Base-by-base conservation (phyloP, 202 grass and related monocot species). In the Bolboschoenoplectus hybrid region DNA sequence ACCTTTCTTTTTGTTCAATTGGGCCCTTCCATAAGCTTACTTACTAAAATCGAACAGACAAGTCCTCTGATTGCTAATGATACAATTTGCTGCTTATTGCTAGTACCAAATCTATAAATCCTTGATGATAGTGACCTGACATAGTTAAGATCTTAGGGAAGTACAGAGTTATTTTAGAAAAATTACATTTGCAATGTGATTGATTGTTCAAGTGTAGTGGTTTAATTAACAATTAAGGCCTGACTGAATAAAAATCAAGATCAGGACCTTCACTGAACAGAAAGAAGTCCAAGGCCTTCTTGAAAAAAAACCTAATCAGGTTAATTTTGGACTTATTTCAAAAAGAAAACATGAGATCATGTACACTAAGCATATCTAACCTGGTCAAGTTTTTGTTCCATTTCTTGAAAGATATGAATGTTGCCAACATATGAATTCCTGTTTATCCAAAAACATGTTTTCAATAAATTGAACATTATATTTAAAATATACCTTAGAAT, bases 371-470 rank as follows among this genome's bases (percentile, higher is more conserved):
- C n/a, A 84, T 87, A 63, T 50, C 56, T 84, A 52, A 98, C 97
- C 97, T 96, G 92, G 53, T 69, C 79, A 56, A 98, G 86, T 84
- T 96, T 92, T 84, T 92, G 86, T 88, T 98, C 97, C 19, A 98
- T 91, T 26, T 94, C 93, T 78, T 71, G 70, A 26, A 98, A 98
- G 86, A 98, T 1, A 26, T 85, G 89, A 65, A 98, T 88, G 80
- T 98, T 98, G 46, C 97, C 97, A 57, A 98, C 90, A 79, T 92
- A 96, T 43, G 97, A 98, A 32, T 89, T 92, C 87, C 97, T 98
- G 88, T 63, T 46, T 57, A 93, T 85, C 82, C 52, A 17, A 85
- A 63, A 84, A 67, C 19, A 85, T 3, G 19, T 78, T 77, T 78
- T 5, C 14, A 80, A 80, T 6, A 7, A 38, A 38, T 16, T 38